phyloP scores from a whole-genome alignment of 371 early-diverging fungal genomes.

The Mucor piriformis region DNA sequence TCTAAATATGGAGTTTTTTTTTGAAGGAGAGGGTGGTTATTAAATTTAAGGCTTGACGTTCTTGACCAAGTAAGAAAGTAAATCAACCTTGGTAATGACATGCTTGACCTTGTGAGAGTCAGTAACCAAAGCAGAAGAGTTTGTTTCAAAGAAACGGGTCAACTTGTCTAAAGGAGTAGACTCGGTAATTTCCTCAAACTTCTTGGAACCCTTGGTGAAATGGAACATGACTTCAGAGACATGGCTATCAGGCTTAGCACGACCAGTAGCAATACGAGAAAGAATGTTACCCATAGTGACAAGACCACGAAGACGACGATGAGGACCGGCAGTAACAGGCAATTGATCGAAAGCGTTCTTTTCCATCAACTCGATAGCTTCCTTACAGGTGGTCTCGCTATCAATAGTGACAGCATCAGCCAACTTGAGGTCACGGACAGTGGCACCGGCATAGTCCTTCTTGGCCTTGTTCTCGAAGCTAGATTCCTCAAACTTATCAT shows the following conservation, averaged over 20 bases:
- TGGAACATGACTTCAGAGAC: slow-evolving; percentile 89
- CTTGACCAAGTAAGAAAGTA: slow-evolving; percentile 80
- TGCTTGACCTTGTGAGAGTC: slow-evolving; percentile 74
- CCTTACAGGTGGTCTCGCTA: slow-evolving; percentile 65
- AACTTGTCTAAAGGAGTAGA: slow-evolving; percentile 83
- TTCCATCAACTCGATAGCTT: slow-evolving; percentile 89
- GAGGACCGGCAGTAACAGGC: slow-evolving; percentile 78
- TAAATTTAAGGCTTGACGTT: slow-evolving; percentile 24
- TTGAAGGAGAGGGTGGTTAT: no score
- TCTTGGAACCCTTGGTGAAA: slow-evolving; percentile 59
- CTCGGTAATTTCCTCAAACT: slow-evolving; percentile 81
- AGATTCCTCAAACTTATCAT: slow-evolving; percentile 46
- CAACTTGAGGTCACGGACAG: slow-evolving; percentile 77
- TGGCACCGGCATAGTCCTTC: slow-evolving; percentile 81
- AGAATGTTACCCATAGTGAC: slow-evolving; percentile 90
- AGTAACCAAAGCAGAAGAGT: slow-evolving; percentile 90
- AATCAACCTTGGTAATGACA: slow-evolving; percentile 91
- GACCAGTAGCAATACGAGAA: slow-evolving; percentile 72
- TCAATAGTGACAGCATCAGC: slow-evolving; percentile 82
- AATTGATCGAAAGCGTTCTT: slow-evolving; percentile 92
- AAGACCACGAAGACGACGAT: slow-evolving; percentile 74
- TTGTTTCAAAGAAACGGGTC: slow-evolving; percentile 87
- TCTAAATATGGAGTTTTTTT: background rate
- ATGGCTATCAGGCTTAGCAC: slow-evolving; percentile 65
- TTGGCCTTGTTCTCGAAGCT: slow-evolving; percentile 70